Evolutionary conservation across 2,329 filamentous ascomycete genomes (phyloP).

Genomic region (Lasiodiplodia citricola): DNA sequence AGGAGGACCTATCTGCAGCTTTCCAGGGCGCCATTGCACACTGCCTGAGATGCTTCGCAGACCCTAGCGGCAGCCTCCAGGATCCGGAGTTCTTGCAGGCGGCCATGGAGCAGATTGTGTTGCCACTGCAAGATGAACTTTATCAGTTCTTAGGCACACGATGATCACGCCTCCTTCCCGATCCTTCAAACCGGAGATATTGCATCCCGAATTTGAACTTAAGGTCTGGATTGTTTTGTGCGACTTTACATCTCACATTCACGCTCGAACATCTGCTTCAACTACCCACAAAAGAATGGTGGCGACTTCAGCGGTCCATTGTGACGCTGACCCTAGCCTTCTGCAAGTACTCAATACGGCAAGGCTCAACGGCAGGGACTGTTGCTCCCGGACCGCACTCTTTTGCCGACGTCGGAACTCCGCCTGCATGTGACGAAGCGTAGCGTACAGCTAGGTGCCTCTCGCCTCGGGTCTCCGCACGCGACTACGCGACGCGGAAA

Average conservation of each 20-base stretch:
- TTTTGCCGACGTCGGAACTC: background rate
- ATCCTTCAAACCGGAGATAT: background rate
- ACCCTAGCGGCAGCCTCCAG: conserved; percentile 41
- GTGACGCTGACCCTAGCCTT: background rate
- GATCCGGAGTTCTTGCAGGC: conserved; percentile 43
- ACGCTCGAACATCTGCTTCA: too few relatives aligned
- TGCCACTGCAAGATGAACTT: conserved; percentile 45
- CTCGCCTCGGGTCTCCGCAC: too few relatives aligned
- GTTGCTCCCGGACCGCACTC: too few relatives aligned
- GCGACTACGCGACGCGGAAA: background rate
- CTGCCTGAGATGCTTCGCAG: conserved; percentile 42
- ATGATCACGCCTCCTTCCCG: conserved; percentile 29
- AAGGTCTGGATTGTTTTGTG: too few relatives aligned
- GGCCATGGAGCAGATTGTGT: conserved; percentile 43
- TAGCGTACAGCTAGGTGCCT: background rate
- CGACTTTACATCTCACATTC: too few relatives aligned
- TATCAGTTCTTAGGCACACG: conserved; percentile 40
- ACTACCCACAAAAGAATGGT: too few relatives aligned
- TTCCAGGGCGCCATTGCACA: conserved; percentile 42
- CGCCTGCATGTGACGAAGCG: background rate
- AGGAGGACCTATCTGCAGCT: conserved; percentile 43
- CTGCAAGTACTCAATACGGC: background rate
- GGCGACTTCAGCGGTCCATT: too few relatives aligned
- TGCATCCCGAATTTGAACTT: too few relatives aligned
- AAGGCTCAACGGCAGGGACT: background rate